A percentile compares a stretch with the other conserved stretches of the same genome.
Conservation (phyloP, 2,329 filamentous ascomycete species). For the Aspergillus nomiae region DNA sequence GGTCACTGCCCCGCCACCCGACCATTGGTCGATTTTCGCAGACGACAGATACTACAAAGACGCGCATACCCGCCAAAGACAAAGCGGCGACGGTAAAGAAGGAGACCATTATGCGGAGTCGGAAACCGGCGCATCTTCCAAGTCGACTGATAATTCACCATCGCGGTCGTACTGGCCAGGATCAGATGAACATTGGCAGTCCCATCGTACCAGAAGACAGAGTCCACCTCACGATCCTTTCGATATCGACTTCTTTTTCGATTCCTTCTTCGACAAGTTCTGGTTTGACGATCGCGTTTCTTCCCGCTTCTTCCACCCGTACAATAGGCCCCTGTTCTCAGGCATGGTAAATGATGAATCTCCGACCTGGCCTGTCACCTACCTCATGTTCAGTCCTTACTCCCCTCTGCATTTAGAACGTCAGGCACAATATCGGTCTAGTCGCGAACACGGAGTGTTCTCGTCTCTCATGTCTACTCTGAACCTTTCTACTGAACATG, state of each 20-base stretch:
- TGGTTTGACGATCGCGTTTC: conserved; percentile 35
- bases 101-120: conserved; percentile 6
- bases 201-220: conserved; percentile 22
- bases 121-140: conserved; percentile 4
- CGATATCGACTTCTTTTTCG: conserved; percentile 38
- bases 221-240: conserved; percentile 28
- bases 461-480: conserved; percentile 39
- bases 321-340: conserved; percentile 30
- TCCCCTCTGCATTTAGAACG: conserved; percentile 58
- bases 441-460: conserved; percentile 31
- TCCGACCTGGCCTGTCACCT: conserved; percentile 43
- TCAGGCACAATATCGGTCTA: conserved; percentile 37
- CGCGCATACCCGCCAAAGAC: conserved; percentile 20
- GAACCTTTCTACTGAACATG: conserved; percentile 34
- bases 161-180: conserved; percentile 18
- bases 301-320: conserved; percentile 31
- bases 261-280: conserved; percentile 38
- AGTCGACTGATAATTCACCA: not conserved
- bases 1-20: conserved; percentile 31
- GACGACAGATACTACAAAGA: conserved; percentile 33
- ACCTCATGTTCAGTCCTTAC: conserved; percentile 54
- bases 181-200: conserved; percentile 28
- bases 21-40: conserved; percentile 38
- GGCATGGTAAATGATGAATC: conserved; percentile 38
- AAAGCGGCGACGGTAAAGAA: conserved; percentile 9